Percentiles rank a stretch among this genome's conserved stretches.
phyloP scores from a whole-genome alignment of 805 yeast genomes.

The Sporopachydermia lactativora region DNA sequence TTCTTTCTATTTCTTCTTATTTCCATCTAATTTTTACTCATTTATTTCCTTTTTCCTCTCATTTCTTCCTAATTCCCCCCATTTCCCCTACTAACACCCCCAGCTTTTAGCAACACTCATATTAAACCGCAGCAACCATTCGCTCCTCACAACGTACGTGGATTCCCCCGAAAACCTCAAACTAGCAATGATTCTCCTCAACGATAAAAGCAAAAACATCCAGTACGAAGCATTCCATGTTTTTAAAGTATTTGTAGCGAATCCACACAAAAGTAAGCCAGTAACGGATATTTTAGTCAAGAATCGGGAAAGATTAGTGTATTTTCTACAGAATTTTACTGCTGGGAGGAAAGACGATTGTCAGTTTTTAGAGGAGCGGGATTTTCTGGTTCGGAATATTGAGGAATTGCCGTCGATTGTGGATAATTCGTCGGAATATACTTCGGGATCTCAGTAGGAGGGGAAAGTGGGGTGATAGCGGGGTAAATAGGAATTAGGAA shows the following conservation, averaged over 20 bases:
- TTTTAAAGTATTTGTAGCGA: constrained; percentile 91
- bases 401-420: constrained; percentile 52
- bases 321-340: constrained; percentile 53
- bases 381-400: constrained; percentile 64
- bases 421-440: background rate
- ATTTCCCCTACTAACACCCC: background rate
- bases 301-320: constrained; percentile 64
- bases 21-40: too few relatives aligned
- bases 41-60: too few relatives aligned
- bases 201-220: constrained; percentile 80
- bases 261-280: constrained; percentile 76
- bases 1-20: too few relatives aligned
- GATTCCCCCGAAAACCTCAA: constrained; percentile 74
- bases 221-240: constrained; percentile 87
- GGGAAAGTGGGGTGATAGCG: too few relatives aligned
- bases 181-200: constrained; percentile 68
- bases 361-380: constrained; percentile 62
- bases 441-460: too few relatives aligned
- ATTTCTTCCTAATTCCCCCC: background rate
- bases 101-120: constrained; percentile 55
- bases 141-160: constrained; percentile 62
- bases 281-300: constrained; percentile 71
- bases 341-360: constrained; percentile 48
- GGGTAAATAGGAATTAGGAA: too few relatives aligned
- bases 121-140: constrained; percentile 54